Evolutionary conservation across 495 filamentous ascomycete genomes (phyloP), one percentile per base, ranked within the genome.

Genomic region (Daldinia grandis): DNA sequence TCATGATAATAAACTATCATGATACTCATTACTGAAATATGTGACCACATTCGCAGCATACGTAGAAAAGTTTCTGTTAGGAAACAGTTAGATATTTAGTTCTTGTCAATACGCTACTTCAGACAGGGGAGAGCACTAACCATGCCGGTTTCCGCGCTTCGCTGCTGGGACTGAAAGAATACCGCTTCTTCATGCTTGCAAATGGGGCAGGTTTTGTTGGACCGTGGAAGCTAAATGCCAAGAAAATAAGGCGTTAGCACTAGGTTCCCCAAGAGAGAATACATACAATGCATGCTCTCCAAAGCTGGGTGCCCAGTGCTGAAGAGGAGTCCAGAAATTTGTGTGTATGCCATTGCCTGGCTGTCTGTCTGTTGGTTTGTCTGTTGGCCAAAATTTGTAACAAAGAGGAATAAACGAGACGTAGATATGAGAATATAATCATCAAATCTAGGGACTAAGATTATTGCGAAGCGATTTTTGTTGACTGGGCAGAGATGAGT

Each of bases 81-180:
- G 14, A 25, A 30, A 12, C 14, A 4, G 68, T 83, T 66, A 83
- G 76, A 67, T 57, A 42, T 9, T 15, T 24, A 10, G 54, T 53
- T n/a, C 76, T 57, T 7, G 5, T 19, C 7, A 17, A 40, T 17
- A 8, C 58, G 6, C 4, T 40, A 33, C 9, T 8, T 24, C 40
- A 47, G 60, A 57, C 14, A 44, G 19, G 67, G 51, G 5, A 30
- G 1, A 30, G 21, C 55, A 77, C 91, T 86, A 76, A 98, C 95
- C 95, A 99, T 99, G 80, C 96, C 96, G 8, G 96, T 99, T 78
- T 98, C 94, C 14, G 93, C 91, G 56, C 90, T 96, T 75, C 96
- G 90, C 83, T 98, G 94, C 78, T 98, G 95, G 42, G 93, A 97
- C 82, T 99, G 95, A 85, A 98, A 99, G 81, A 96, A 99, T 49